Conservation (phyloP, 352 stramenopile species). For the Plasmopara halstedii region DNA sequence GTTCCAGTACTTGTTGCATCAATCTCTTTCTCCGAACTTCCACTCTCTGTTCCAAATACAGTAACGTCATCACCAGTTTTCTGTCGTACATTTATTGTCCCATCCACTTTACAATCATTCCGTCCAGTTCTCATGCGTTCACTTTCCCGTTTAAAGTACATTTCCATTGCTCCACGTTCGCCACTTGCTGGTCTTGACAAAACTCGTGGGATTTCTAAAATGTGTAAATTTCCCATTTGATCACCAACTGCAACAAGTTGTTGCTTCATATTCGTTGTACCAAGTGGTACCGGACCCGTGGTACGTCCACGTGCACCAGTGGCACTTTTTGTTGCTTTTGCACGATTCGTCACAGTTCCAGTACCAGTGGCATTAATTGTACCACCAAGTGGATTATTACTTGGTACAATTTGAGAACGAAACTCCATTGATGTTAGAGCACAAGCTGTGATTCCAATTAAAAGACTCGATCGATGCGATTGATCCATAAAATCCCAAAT, state of each 20-base stretch:
- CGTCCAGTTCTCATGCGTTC: constrained; percentile 47
- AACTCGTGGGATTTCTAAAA: constrained; percentile 87
- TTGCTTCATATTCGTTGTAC: constrained; percentile 56
- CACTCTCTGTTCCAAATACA: constrained; percentile 2
- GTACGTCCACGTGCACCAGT: constrained; percentile 12
- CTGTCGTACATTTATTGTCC: constrained; percentile 15
- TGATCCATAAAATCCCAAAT: constrained; percentile 93
- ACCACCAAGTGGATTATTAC: constrained; percentile 7
- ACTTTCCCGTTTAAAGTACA: constrained; percentile 88
- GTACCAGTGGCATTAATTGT: constrained; percentile 5
- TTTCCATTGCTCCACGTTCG: constrained; percentile 75
- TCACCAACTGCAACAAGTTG: constrained; percentile 89
- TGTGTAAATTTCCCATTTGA: constrained; percentile 88
- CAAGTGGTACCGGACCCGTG: constrained; percentile 2
- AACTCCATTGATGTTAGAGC: constrained; percentile 85
- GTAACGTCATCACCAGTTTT: constrained; percentile 13
- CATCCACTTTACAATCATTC: constrained; percentile 10
- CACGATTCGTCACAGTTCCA: constrained; percentile 6
- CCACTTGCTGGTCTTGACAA: constrained; percentile 74
- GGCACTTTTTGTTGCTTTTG: constrained; percentile 8
- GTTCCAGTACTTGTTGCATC: constrained; percentile 5
- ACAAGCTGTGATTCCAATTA: constrained; percentile 75
- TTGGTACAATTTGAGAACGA: constrained; percentile 25
- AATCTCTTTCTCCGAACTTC: constrained; percentile 6
- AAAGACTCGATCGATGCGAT: constrained; percentile 77